These are phyloP conservation scores for Pluteus cervinus DNA, from an alignment of 768 basidiomycete genomes.

Conservation along the genomic window DNA sequence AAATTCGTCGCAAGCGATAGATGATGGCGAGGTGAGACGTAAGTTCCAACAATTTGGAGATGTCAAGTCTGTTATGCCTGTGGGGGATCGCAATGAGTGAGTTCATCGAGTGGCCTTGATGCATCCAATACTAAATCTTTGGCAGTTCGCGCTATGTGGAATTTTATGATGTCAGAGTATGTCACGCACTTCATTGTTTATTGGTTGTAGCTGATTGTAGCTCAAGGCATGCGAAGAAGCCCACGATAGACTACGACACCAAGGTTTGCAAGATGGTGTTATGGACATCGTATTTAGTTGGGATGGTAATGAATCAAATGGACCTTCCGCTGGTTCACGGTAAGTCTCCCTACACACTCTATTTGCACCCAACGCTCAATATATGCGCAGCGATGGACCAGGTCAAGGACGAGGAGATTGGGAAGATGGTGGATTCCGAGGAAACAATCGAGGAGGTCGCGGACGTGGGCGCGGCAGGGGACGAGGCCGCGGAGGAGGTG, in stretches of 20 bases:
- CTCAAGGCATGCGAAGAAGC: constrained; percentile 70
- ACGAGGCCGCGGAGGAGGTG: constrained; percentile 25
- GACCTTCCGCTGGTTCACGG: constrained; percentile 40
- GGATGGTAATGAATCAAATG: constrained; percentile 58
- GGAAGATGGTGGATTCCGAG: constrained; percentile 32
- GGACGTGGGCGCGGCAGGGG: constrained; percentile 25
- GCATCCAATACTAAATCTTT: constrained; percentile 1
- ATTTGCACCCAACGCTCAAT: not conserved
- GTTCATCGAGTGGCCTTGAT: constrained; percentile 11
- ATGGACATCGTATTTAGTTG: constrained; percentile 87
- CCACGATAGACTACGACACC: constrained; percentile 72
- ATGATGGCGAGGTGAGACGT: constrained; percentile 80
- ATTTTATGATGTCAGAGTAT: constrained; percentile 83
- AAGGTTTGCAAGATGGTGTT: constrained; percentile 76
- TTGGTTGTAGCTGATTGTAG: constrained; percentile 7
- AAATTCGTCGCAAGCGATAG: constrained; percentile 65
- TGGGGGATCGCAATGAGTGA: constrained; percentile 59
- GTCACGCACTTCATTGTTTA: constrained; percentile 12
- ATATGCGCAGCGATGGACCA: constrained; percentile 20
- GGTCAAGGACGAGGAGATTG: constrained; percentile 39
- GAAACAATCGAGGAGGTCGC: too few relatives aligned
- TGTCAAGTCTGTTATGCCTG: constrained; percentile 71
- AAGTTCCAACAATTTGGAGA: constrained; percentile 90
- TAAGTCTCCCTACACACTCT: constrained; percentile 16
- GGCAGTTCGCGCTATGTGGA: constrained; percentile 86